phyloP scores from a whole-genome alignment of 192 early-diverging fungal species.

The Coemansia aciculifera region DNA sequence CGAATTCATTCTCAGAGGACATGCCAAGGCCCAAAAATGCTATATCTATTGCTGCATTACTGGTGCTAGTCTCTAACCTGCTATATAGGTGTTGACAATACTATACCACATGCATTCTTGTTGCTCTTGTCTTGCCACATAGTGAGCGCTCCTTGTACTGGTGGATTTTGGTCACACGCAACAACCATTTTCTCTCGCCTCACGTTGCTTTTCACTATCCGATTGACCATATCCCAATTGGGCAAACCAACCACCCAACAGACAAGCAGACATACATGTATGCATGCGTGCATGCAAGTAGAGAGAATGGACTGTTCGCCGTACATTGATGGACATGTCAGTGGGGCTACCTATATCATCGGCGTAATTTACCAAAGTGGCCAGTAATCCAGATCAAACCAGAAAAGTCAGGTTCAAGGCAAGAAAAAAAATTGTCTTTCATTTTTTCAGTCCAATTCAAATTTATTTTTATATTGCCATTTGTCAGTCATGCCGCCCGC shows the following conservation, averaged over 20 bases:
- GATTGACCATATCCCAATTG: not conserved
- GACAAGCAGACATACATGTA: not conserved
- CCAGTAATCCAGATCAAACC: not conserved
- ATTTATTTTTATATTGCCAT: not conserved
- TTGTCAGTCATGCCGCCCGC: conserved; percentile 39
- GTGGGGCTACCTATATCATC: too few species aligned
- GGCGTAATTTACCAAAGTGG: not conserved
- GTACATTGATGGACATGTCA: not conserved
- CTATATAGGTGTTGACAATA: too few species aligned
- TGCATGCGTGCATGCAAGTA: not conserved
- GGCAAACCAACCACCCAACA: not conserved
- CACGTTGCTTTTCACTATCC: not conserved
- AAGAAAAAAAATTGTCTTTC: not conserved
- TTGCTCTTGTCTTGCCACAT: too few species aligned
- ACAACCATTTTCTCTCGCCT: not conserved
- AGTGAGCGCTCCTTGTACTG: too few species aligned
- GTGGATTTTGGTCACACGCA: not conserved
- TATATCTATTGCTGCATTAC: too few species aligned
- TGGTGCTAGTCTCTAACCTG: too few species aligned
- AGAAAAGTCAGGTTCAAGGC: not conserved
- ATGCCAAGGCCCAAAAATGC: too few species aligned
- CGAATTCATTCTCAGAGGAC: too few species aligned
- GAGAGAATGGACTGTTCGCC: not conserved
- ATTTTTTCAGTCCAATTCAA: not conserved
- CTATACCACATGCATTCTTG: too few species aligned